Percentiles rank a stretch among this genome's conserved stretches.
These are phyloP conservation scores for Vitis rupestris DNA, from an alignment of 164 flowering plant genomes.

Conservation along the genomic window DNA sequence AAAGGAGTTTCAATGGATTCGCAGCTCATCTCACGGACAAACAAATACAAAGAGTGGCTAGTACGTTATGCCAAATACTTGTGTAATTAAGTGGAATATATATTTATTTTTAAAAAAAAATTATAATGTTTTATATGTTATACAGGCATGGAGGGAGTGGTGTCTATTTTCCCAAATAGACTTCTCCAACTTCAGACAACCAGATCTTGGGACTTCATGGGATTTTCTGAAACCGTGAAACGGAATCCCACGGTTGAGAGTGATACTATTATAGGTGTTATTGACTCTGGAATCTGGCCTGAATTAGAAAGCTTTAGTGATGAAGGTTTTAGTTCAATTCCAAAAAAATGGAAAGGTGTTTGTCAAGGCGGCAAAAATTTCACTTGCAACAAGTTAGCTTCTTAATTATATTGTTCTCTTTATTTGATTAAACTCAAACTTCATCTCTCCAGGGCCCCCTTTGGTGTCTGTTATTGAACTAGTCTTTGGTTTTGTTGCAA, in stretches of 20 bases:
- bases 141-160: conserved; percentile 32
- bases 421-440: too few species aligned
- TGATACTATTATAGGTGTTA: conserved; percentile 32
- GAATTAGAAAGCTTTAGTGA: conserved; percentile 26
- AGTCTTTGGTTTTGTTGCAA: not conserved
- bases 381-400: conserved; percentile 34
- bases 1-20: too few species aligned
- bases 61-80: conserved; percentile 5
- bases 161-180: conserved; percentile 34
- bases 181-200: conserved; percentile 30
- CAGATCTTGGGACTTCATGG: conserved; percentile 51
- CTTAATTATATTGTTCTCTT: too few species aligned
- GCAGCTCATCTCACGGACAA: too few species aligned
- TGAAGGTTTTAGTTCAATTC: conserved; percentile 29
- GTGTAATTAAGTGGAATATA: too few species aligned
- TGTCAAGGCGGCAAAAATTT: conserved; percentile 26
- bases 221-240: conserved; percentile 7
- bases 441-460: too few species aligned
- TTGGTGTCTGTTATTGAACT: not conserved
- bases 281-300: conserved; percentile 35
- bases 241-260: conserved; percentile 19
- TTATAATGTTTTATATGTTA: not conserved
- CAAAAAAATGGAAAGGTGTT: conserved; percentile 34
- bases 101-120: too few species aligned
- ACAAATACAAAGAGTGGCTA: conserved; percentile 12